Conservation (phyloP, 2,329 filamentous ascomycete species). For the Colletotrichum sp. region DNA sequence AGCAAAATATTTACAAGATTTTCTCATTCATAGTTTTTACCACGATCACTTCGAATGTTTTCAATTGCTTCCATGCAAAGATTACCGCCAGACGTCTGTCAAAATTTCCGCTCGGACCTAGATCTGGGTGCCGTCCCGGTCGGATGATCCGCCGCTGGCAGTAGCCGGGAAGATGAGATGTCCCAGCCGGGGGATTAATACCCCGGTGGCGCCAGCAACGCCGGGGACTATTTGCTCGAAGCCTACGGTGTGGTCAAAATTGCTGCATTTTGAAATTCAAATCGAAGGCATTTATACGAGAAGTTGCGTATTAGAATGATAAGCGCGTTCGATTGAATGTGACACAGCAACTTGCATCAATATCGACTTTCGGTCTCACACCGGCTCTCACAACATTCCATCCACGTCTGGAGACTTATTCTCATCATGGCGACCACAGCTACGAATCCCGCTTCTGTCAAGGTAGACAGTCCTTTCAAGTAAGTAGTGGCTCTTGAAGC, state of each 20-base stretch:
- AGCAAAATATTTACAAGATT: fast-evolving
- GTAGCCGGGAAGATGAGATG: fast-evolving
- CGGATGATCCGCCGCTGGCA: neutral
- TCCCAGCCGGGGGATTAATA: neutral
- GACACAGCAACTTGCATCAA: neutral
- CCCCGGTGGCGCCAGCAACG: neutral
- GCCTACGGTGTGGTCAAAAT: neutral
- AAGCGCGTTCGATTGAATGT: neutral
- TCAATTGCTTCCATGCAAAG: neutral
- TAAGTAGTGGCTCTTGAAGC: fast-evolving
- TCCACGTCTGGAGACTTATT: neutral
- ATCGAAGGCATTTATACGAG: neutral
- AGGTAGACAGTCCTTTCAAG: neutral
- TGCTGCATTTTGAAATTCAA: fast-evolving
- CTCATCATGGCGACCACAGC: neutral
- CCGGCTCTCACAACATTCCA: neutral
- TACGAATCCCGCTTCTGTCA: neutral
- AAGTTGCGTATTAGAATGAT: neutral
- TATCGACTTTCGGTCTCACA: neutral
- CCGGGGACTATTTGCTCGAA: neutral
- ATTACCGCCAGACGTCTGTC: no score
- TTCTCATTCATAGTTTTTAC: neutral
- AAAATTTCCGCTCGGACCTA: neutral
- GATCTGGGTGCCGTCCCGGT: neutral
- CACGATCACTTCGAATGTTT: neutral